phyloP scores from a whole-genome alignment of 805 yeast genomes.

The Zygotorulaspora danielsina region DNA sequence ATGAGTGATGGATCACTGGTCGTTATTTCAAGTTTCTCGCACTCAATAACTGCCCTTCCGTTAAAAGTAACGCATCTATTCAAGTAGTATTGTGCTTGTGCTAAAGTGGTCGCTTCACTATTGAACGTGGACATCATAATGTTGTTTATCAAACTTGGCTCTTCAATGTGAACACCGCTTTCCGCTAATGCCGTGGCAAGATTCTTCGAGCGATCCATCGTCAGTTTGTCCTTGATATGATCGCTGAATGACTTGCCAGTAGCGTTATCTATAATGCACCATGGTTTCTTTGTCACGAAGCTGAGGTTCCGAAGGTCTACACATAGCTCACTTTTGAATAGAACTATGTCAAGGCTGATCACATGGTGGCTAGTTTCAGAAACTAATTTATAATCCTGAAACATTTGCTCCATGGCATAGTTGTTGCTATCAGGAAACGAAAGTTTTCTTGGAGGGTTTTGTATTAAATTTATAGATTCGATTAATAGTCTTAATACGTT shows the following conservation, averaged over 20 bases:
- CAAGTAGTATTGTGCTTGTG: slow-evolving; percentile 48
- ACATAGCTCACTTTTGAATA: slow-evolving; percentile 59
- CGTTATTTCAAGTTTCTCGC: slow-evolving; percentile 54
- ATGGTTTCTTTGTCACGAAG: slow-evolving; percentile 53
- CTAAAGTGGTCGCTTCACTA: slow-evolving; percentile 34
- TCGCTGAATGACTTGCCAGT: slow-evolving; percentile 55
- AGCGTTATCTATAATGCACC: slow-evolving; percentile 50
- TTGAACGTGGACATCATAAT: slow-evolving; percentile 36
- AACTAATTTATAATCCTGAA: slow-evolving; percentile 33
- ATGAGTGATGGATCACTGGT: slow-evolving; percentile 66
- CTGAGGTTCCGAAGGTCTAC: slow-evolving; percentile 53
- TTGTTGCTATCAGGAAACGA: slow-evolving; percentile 56
- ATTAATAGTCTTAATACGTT: slow-evolving; percentile 21
- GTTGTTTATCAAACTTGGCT: slow-evolving; percentile 35
- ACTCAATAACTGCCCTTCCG: slow-evolving; percentile 56
- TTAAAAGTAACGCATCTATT: slow-evolving; percentile 61
- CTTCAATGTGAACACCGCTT: slow-evolving; percentile 35
- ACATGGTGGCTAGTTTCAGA: slow-evolving; percentile 35
- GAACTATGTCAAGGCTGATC: slow-evolving; percentile 52
- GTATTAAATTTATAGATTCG: slow-evolving; percentile 32
- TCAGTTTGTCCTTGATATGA: slow-evolving; percentile 51
- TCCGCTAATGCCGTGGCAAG: slow-evolving; percentile 39
- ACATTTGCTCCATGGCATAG: slow-evolving; percentile 44
- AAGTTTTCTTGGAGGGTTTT: slow-evolving; percentile 50
- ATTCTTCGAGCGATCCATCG: slow-evolving; percentile 40